A percentile compares a stretch with the other conserved stretches of the same genome.
phyloP scores from a whole-genome alignment of 1,284 basidiomycete genomes.

The Cutaneotrichosporon cavernicola region DNA sequence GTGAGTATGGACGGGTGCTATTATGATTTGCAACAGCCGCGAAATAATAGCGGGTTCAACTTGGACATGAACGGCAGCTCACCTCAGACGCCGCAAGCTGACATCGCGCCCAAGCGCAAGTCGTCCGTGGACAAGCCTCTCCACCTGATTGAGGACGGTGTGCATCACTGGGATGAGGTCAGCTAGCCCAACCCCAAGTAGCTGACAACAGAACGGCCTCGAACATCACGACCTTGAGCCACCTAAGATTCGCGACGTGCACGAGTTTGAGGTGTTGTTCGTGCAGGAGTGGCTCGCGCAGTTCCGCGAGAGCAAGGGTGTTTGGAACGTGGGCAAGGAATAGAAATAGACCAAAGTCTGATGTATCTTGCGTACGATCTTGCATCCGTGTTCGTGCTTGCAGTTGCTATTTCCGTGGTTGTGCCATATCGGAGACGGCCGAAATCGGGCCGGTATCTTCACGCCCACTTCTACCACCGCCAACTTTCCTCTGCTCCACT shows the following conservation, averaged over 20 bases:
- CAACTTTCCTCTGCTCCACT: not conserved
- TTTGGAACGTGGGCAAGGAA: not conserved
- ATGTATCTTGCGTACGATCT: constrained; percentile 5
- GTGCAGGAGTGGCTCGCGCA: constrained; percentile 78
- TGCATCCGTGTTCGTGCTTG: not conserved
- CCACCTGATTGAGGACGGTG: constrained; percentile 82
- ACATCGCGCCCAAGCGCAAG: constrained; percentile 66
- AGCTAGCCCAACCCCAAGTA: constrained; percentile 4
- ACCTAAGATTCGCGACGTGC: constrained; percentile 72
- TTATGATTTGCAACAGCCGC: not conserved
- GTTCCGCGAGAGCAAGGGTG: constrained; percentile 46
- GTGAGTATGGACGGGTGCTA: constrained; percentile 26
- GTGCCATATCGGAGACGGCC: not conserved
- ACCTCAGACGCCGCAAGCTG: constrained; percentile 68
- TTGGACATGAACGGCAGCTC: not conserved
- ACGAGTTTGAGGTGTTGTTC: constrained; percentile 75
- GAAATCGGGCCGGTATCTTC: not conserved
- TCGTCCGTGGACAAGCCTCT: constrained; percentile 76
- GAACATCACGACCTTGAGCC: constrained; percentile 68
- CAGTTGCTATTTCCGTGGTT: not conserved
- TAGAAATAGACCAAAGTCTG: constrained; percentile 5
- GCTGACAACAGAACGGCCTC: constrained; percentile 65
- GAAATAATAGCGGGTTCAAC: not conserved
- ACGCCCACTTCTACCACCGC: not conserved
- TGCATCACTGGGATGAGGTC: constrained; percentile 81